A percentile compares a stretch with the other conserved stretches of the same genome.
Conservation (phyloP, 1,139 yeast species). For the Taphrina wiesneri region DNA sequence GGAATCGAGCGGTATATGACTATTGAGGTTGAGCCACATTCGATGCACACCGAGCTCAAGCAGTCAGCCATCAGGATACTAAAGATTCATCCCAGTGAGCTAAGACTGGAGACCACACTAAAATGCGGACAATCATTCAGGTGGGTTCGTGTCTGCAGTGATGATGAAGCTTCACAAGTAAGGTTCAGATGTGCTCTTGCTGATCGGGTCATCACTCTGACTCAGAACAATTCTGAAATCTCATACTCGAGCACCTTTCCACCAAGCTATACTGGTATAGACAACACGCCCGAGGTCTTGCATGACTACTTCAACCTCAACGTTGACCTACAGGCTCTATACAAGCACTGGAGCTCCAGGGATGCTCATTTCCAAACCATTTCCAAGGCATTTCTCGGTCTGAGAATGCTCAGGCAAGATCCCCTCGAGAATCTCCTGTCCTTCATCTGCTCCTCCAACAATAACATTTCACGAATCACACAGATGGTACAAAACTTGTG, state of each 20-base stretch:
- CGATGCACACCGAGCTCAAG: background rate
- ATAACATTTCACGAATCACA: slow-evolving; percentile 88
- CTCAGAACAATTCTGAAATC: slow-evolving; percentile 43
- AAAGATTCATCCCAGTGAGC: slow-evolving; percentile 5
- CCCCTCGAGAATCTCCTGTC: slow-evolving; percentile 95
- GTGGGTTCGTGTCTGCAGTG: slow-evolving; percentile 44
- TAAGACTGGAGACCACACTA: slow-evolving; percentile 34
- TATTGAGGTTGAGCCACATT: too few relatives aligned
- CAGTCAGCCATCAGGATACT: background rate
- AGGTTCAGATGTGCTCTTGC: slow-evolving; percentile 42
- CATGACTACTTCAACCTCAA: slow-evolving; percentile 70
- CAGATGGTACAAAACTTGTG: slow-evolving; percentile 83
- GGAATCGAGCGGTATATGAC: too few relatives aligned
- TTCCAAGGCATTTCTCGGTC: slow-evolving; percentile 58
- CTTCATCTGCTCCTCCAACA: slow-evolving; percentile 93
- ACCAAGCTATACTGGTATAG: slow-evolving; percentile 26
- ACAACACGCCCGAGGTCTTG: slow-evolving; percentile 54
- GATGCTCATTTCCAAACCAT: slow-evolving; percentile 55
- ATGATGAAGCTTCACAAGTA: slow-evolving; percentile 44
- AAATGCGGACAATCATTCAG: slow-evolving; percentile 44
- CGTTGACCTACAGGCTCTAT: slow-evolving; percentile 57
- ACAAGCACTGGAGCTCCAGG: slow-evolving; percentile 60
- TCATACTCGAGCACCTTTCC: slow-evolving; percentile 28
- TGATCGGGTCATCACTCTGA: slow-evolving; percentile 46
- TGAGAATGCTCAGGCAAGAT: slow-evolving; percentile 82